These are phyloP conservation scores for Chaetomium olivaceum DNA, from an alignment of 2,329 filamentous ascomycete genomes.

Conservation along the genomic window DNA sequence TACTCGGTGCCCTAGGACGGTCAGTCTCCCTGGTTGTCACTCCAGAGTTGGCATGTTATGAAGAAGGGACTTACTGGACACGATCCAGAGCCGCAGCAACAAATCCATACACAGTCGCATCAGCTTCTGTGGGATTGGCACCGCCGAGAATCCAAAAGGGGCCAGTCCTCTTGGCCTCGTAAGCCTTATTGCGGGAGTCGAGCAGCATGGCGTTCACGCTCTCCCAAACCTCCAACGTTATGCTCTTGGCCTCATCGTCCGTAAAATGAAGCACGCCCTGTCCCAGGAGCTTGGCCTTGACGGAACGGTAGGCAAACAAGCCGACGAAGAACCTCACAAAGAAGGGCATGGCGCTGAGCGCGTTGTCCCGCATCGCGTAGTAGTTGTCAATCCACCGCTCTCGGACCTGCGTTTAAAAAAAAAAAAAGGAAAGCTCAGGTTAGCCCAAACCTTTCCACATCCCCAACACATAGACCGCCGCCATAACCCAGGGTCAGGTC, in stretches of 20 bases:
- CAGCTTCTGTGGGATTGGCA: slow-evolving; percentile 55
- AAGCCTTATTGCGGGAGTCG: slow-evolving; percentile 36
- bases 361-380: slow-evolving; percentile 56
- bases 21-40: background rate
- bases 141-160: slow-evolving; percentile 62
- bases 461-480: background rate
- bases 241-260: slow-evolving; percentile 48
- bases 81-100: slow-evolving; percentile 53
- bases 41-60: background rate
- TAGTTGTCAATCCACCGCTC: slow-evolving; percentile 64
- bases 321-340: slow-evolving; percentile 54
- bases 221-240: slow-evolving; percentile 56
- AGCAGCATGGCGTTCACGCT: slow-evolving; percentile 49
- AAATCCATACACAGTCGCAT: slow-evolving; percentile 60
- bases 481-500: too few relatives aligned
- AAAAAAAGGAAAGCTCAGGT: background rate
- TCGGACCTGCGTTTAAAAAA: slow-evolving; percentile 41
- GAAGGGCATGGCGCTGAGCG: slow-evolving; percentile 52
- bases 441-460: background rate
- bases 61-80: slow-evolving; percentile 50
- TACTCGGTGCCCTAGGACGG: slow-evolving; percentile 47
- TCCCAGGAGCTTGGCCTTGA: slow-evolving; percentile 49
- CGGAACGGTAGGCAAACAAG: slow-evolving; percentile 48
- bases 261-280: slow-evolving; percentile 58
- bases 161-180: slow-evolving; percentile 23